A percentile compares a stretch with the other conserved stretches of the same genome.
Conservation (phyloP, 2,329 filamentous ascomycete genomes). For the Colletotrichum sp. region DNA sequence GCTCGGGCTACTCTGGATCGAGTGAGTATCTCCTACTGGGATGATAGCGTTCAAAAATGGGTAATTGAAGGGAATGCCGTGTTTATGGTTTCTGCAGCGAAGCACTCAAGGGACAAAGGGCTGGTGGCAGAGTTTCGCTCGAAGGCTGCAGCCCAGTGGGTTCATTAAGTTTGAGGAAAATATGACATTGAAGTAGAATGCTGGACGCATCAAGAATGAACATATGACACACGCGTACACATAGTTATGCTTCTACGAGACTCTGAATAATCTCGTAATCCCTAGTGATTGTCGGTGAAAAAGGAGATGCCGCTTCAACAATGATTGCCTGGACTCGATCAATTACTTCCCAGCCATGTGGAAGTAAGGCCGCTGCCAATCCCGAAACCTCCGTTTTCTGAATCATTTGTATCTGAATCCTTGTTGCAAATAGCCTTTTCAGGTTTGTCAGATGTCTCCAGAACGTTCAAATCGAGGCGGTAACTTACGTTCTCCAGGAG, state of each 20-base stretch:
- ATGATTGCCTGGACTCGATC: background rate
- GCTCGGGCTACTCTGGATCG: background rate
- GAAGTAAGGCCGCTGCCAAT: background rate
- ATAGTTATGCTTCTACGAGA: background rate
- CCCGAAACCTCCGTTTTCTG: background rate
- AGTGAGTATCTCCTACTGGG: background rate
- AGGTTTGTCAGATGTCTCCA: background rate
- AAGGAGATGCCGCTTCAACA: background rate
- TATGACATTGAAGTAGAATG: background rate
- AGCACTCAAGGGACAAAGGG: background rate
- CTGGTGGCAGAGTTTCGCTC: background rate
- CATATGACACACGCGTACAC: accelerated
- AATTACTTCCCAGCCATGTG: background rate
- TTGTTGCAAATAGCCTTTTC: background rate
- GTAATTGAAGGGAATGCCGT: background rate
- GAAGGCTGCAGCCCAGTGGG: background rate
- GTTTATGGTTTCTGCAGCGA: background rate
- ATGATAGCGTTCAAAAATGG: background rate
- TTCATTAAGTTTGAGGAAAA: background rate
- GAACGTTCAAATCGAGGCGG: accelerated
- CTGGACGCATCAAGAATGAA: background rate
- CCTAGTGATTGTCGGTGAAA: background rate
- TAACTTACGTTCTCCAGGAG: background rate
- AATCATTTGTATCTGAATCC: background rate
- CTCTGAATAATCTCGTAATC: background rate